Percentiles rank a stretch among this genome's conserved stretches.
These are phyloP conservation scores for Coccomyxa sp. DNA, from an alignment of 139 green algal species.

Conservation along the genomic window DNA sequence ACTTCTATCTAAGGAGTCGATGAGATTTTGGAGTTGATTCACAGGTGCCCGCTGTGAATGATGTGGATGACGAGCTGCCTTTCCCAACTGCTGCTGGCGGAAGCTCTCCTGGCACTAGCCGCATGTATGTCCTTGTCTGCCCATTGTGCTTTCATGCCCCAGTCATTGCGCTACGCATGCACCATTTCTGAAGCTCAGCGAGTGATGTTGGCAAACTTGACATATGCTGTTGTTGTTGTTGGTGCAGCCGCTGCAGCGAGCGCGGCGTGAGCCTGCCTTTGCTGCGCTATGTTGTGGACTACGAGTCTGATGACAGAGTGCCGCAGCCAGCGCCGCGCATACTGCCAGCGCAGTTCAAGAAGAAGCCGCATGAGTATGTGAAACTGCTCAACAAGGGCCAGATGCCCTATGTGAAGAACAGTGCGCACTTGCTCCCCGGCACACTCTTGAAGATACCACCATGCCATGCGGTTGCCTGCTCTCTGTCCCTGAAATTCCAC, in stretches of 20 bases:
- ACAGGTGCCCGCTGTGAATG: too few relatives aligned
- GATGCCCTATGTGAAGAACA: constrained; percentile 37
- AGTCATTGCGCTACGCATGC: too few relatives aligned
- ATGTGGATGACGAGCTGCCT: too few relatives aligned
- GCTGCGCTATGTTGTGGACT: neutral
- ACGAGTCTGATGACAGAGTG: neutral
- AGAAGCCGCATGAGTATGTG: constrained; percentile 29
- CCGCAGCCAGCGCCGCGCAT: neutral
- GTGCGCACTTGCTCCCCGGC: neutral
- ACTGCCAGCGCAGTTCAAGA: constrained; percentile 15
- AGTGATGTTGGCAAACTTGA: neutral
- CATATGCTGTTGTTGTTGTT: neutral
- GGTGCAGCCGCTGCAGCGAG: neutral
- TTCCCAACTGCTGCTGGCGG: too few relatives aligned
- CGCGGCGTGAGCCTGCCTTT: neutral
- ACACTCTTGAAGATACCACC: neutral
- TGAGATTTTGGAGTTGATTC: too few relatives aligned
- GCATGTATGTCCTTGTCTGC: too few relatives aligned
- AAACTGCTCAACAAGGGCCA: constrained; percentile 37
- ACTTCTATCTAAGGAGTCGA: too few relatives aligned
- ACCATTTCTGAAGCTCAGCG: neutral
- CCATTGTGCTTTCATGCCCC: too few relatives aligned
- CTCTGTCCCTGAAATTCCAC: too few relatives aligned
- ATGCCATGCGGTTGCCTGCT: too few relatives aligned
- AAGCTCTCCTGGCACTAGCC: too few relatives aligned